Conservation (phyloP, 441 rosid genomes). For the Aquilaria agallochum region DNA sequence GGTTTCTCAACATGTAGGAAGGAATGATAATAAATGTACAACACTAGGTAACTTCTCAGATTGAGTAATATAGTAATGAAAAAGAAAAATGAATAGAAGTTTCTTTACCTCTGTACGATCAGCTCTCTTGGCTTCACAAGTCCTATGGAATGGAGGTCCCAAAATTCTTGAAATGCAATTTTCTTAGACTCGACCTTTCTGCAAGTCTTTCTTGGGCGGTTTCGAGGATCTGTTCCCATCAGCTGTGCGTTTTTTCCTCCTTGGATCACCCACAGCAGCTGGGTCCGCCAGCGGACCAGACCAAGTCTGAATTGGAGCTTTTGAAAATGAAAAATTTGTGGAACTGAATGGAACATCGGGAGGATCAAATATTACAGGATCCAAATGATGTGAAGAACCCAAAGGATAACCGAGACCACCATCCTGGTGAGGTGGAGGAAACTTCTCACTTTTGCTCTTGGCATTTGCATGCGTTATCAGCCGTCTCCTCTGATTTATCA, state of each 20-base stretch:
- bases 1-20: conserved; percentile 17
- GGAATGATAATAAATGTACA: conserved; percentile 35
- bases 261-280: conserved; percentile 22
- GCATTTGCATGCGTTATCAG: conserved; percentile 52
- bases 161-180: conserved; percentile 17
- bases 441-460: conserved; percentile 55
- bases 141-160: conserved; percentile 13
- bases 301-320: conserved; percentile 41
- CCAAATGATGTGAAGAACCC: conserved; percentile 42
- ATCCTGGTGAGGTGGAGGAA: conserved; percentile 56
- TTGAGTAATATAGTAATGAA: conserved; percentile 18
- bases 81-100: conserved; percentile 30
- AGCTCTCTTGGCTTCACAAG: conserved; percentile 22
- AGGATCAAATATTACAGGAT: conserved; percentile 33
- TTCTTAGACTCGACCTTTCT: conserved; percentile 26
- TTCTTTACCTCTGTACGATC: conserved; percentile 33
- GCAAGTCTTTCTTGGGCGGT: conserved; percentile 30
- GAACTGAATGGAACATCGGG: conserved; percentile 44
- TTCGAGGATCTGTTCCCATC: conserved; percentile 21
- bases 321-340: conserved; percentile 33
- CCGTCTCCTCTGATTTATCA: conserved; percentile 38
- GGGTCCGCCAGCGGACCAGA: conserved; percentile 43
- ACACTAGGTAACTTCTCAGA: conserved; percentile 28
- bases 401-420: conserved; percentile 42
- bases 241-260: conserved; percentile 36